A percentile compares a stretch with the other conserved stretches of the same genome.
phyloP scores from a whole-genome alignment of 192 early-diverging fungal genomes.

The Backusella circina region DNA sequence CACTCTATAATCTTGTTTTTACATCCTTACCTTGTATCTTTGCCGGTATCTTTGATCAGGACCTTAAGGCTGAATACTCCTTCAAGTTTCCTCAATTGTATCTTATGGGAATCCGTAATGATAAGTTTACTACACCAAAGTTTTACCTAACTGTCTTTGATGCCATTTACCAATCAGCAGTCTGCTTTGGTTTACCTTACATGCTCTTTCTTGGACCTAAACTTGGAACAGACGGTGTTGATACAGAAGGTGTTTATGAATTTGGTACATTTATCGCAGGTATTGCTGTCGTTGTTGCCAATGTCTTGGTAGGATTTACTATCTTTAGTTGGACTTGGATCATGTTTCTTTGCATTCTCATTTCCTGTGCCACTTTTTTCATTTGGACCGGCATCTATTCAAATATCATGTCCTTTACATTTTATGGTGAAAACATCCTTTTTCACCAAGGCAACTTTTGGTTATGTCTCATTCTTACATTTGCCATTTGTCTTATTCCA shows the following conservation, averaged over 20 bases:
- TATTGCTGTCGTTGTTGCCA: slow-evolving; percentile 69
- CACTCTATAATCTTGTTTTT: slow-evolving; percentile 79
- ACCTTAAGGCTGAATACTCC: slow-evolving; percentile 55
- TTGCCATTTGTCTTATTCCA: slow-evolving; percentile 69
- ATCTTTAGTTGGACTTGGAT: slow-evolving; percentile 78
- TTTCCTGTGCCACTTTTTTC: slow-evolving; percentile 54
- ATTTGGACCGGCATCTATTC: slow-evolving; percentile 61
- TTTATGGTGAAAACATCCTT: slow-evolving; percentile 45
- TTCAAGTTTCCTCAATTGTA: slow-evolving; percentile 73
- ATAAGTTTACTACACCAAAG: slow-evolving; percentile 57
- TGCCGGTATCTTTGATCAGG: slow-evolving; percentile 71
- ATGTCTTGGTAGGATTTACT: slow-evolving; percentile 76
- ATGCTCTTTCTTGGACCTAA: slow-evolving; percentile 45
- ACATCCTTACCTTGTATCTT: slow-evolving; percentile 70
- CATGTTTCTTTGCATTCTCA: slow-evolving; percentile 43
- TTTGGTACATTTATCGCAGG: slow-evolving; percentile 74
- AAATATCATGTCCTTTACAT: slow-evolving; percentile 27
- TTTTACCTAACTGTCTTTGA: slow-evolving; percentile 62
- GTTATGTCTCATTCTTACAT: slow-evolving; percentile 56
- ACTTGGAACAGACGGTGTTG: slow-evolving; percentile 32
- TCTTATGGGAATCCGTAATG: slow-evolving; percentile 54
- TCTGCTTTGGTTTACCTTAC: slow-evolving; percentile 59
- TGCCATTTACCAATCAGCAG: slow-evolving; percentile 61
- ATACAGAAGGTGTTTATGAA: slow-evolving; percentile 58
- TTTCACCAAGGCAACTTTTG: slow-evolving; percentile 67